phyloP scores from a whole-genome alignment of 257 asterid genomes.

The Nicotiana tomentosiformis region DNA sequence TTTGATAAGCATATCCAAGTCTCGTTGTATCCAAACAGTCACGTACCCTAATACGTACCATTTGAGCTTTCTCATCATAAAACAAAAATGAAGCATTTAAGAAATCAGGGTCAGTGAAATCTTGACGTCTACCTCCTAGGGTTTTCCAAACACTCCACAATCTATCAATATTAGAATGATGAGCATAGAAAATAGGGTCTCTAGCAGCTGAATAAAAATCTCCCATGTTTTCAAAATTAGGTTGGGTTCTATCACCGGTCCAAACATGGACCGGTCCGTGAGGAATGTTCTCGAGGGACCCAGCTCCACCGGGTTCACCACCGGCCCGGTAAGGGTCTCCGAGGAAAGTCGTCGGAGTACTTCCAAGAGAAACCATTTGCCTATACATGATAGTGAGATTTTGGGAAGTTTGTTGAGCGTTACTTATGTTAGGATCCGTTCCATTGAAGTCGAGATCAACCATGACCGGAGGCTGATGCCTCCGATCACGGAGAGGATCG shows the following conservation, averaged over 20 bases:
- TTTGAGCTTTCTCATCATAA: constrained; percentile 67
- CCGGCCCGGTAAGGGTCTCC: constrained; percentile 67
- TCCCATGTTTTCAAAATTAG: constrained; percentile 68
- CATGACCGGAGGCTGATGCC: constrained; percentile 60
- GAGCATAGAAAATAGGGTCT: constrained; percentile 75
- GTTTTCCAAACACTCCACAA: constrained; percentile 73
- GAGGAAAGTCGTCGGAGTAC: constrained; percentile 45
- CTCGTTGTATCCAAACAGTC: constrained; percentile 50
- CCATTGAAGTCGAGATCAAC: constrained; percentile 56
- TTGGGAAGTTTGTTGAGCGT: constrained; percentile 23
- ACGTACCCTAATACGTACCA: constrained; percentile 66
- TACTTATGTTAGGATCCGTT: constrained; percentile 8
- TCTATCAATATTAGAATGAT: constrained; percentile 68
- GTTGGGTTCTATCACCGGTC: constrained; percentile 70
- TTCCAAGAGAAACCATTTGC: constrained; percentile 63
- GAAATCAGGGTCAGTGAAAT: constrained; percentile 53
- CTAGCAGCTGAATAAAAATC: constrained; percentile 78
- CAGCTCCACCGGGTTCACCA: constrained; percentile 51
- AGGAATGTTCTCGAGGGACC: constrained; percentile 63
- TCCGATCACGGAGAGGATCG: constrained; percentile 48
- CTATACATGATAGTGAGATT: constrained; percentile 67
- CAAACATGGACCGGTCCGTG: constrained; percentile 69
- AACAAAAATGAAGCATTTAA: constrained; percentile 52
- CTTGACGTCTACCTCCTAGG: constrained; percentile 60
- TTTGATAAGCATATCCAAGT: constrained; percentile 58